Conservation (phyloP, 768 basidiomycete species). For the Serendipita sp. region DNA sequence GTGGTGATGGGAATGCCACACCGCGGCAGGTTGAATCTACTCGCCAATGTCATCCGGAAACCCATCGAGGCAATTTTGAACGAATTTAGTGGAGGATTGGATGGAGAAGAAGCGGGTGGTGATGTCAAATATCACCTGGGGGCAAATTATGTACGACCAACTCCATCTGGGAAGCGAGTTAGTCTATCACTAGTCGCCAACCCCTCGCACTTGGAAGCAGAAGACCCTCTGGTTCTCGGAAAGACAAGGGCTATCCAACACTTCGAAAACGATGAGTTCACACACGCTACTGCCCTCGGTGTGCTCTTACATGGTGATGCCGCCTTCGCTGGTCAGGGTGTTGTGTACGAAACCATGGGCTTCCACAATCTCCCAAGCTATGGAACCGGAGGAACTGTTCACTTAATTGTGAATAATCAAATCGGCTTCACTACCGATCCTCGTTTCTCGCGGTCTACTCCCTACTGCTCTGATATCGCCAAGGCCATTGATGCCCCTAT, state of each 20-base stretch:
- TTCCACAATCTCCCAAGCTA: conserved; percentile 91
- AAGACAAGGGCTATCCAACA: conserved; percentile 97
- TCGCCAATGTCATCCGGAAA: conserved; percentile 97
- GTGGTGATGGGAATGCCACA: conserved; percentile 99
- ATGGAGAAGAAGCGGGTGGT: conserved; percentile 66
- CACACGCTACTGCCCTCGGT: conserved; percentile 78
- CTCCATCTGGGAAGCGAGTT: conserved; percentile 95
- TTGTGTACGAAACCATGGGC: conserved; percentile 99
- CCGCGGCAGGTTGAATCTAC: conserved; percentile 93
- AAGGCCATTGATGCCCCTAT: conserved; percentile 97
- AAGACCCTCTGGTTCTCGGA: conserved; percentile 94
- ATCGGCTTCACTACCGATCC: conserved; percentile 99
- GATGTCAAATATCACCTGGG: conserved; percentile 99
- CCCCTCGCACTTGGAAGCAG: conserved; percentile 95
- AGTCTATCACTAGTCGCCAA: conserved; percentile 95
- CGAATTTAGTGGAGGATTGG: conserved; percentile 70
- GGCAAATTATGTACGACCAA: conserved; percentile 96
- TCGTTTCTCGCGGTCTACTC: conserved; percentile 90
- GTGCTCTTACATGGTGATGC: conserved; percentile 96
- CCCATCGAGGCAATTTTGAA: conserved; percentile 96
- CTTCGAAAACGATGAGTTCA: conserved; percentile 71
- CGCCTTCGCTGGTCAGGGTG: conserved; percentile 94
- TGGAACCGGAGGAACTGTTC: conserved; percentile 95
- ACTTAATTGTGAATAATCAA: conserved; percentile 97
- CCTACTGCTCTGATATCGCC: conserved; percentile 95